phyloP scores from a whole-genome alignment of 2,329 filamentous ascomycete genomes.

The Colletotrichum sp. region DNA sequence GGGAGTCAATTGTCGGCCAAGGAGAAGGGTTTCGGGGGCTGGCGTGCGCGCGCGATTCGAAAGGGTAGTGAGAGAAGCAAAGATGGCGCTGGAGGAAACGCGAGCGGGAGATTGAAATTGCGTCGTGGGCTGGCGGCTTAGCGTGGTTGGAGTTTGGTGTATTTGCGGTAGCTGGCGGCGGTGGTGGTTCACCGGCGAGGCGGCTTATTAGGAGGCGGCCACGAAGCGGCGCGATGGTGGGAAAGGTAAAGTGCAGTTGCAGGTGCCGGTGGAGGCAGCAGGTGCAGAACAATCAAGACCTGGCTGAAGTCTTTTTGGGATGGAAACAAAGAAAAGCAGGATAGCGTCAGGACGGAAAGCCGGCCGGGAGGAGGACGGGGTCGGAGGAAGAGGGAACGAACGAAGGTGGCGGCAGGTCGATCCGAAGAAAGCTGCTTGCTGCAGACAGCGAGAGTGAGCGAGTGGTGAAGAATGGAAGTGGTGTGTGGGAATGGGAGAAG shows the following conservation, averaged over 20 bases:
- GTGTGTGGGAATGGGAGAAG: background rate
- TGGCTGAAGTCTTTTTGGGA: background rate
- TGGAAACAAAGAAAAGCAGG: slow-evolving; percentile 19
- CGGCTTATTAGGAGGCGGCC: slow-evolving; percentile 18
- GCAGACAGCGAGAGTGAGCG: background rate
- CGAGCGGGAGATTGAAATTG: slow-evolving; percentile 3
- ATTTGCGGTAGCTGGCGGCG: background rate
- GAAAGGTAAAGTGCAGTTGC: background rate
- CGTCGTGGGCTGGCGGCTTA: background rate
- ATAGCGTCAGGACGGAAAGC: slow-evolving; percentile 1
- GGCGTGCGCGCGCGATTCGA: background rate
- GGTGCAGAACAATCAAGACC: background rate
- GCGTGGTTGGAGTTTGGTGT: background rate
- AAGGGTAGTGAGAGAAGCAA: background rate
- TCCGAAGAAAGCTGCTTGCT: background rate
- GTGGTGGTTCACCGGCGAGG: slow-evolving; percentile 7
- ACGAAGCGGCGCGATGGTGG: slow-evolving; percentile 7
- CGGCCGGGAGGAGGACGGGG: slow-evolving; percentile 1
- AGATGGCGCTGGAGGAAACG: background rate
- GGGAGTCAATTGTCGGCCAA: slow-evolving; percentile 7
- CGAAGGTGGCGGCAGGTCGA: slow-evolving; percentile 2
- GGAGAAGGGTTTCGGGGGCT: background rate
- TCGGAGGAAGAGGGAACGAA: slow-evolving; percentile 3
- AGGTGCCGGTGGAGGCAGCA: background rate
- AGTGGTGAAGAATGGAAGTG: background rate